phyloP scores from a whole-genome alignment of 2,329 filamentous ascomycete species.

The Blastomyces gilchristii region DNA sequence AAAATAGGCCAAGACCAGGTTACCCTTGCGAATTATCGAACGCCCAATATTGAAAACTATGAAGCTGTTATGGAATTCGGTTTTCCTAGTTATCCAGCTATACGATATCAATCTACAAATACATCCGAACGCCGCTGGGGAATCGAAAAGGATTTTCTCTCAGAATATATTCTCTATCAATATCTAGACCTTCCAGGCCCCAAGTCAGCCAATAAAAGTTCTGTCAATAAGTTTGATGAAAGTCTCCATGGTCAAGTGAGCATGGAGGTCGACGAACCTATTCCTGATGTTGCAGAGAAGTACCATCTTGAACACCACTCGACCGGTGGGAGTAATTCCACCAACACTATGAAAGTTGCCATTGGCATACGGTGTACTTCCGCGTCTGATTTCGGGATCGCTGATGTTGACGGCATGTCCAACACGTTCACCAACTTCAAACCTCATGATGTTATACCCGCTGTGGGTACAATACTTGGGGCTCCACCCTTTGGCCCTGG shows the following conservation, averaged over 20 bases:
- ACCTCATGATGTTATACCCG: not conserved
- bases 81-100: not conserved
- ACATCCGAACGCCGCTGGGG: not conserved
- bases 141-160: not conserved
- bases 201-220: not conserved
- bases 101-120: not conserved
- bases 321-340: not conserved
- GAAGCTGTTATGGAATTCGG: not conserved
- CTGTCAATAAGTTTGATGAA: no score
- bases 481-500: not conserved
- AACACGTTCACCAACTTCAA: not conserved
- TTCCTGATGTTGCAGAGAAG: not conserved
- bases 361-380: slow-evolving; percentile 3
- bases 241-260: not conserved
- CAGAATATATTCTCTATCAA: slow-evolving; percentile 3
- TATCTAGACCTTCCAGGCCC: not conserved
- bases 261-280: not conserved
- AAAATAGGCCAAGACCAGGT: not conserved
- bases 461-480: not conserved
- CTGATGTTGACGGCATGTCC: not conserved
- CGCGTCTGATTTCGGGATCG: not conserved
- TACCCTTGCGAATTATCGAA: not conserved
- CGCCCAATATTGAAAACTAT: not conserved
- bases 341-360: not conserved
- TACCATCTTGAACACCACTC: not conserved